Evolutionary conservation across 192 early-diverging fungal species (phyloP).

Genomic region (Backusella sp.): DNA sequence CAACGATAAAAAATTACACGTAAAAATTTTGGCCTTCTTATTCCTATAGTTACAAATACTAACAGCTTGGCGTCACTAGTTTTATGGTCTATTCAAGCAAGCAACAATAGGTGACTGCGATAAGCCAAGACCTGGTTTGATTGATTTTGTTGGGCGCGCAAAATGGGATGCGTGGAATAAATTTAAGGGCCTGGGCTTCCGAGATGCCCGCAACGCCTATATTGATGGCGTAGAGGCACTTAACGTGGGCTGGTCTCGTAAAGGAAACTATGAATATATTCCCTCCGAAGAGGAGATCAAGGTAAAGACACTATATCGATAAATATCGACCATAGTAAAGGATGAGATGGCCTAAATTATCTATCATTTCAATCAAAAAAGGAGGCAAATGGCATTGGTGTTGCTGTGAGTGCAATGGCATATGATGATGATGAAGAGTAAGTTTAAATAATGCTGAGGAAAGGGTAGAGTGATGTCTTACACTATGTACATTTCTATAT

Average conservation of each 20-base stretch:
- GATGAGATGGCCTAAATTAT: too few species aligned
- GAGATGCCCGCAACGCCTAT: conserved; percentile 33
- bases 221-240: conserved; percentile 26
- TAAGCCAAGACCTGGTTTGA: conserved; percentile 37
- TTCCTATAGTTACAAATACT: background rate
- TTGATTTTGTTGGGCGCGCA: conserved; percentile 42
- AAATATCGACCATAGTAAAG: too few species aligned
- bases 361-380: background rate
- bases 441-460: background rate
- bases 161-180: conserved; percentile 50
- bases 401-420: conserved; percentile 42
- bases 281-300: background rate
- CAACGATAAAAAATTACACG: conserved; percentile 29
- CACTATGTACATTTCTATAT: background rate
- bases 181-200: conserved; percentile 41
- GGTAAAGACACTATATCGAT: background rate
- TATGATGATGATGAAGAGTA: conserved; percentile 24
- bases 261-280: conserved; percentile 27
- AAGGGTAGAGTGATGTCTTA: background rate
- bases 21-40: background rate
- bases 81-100: conserved; percentile 54
- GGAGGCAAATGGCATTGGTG: conserved; percentile 2
- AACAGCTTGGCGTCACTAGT: conserved; percentile 14
- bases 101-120: conserved; percentile 43
- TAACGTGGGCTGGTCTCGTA: conserved; percentile 29